These are phyloP conservation scores for Ascochyta clinopodiicola DNA, from an alignment of 2,329 filamentous ascomycete genomes.

Conservation along the genomic window DNA sequence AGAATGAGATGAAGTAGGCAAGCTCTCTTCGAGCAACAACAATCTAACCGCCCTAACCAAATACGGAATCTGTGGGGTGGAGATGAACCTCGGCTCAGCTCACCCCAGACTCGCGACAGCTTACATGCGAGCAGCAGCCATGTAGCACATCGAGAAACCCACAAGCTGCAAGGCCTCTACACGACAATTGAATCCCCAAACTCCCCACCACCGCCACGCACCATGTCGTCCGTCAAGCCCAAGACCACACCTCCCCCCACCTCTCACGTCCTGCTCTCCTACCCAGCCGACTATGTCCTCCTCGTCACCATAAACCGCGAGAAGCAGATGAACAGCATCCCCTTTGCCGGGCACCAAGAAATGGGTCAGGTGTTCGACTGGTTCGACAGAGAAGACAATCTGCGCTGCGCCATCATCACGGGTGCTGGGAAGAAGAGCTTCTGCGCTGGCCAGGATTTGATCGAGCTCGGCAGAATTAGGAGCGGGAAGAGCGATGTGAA, in stretches of 20 bases:
- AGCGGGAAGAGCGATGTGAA: conserved; percentile 31
- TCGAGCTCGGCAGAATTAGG: conserved; percentile 50
- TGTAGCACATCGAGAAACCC: conserved; percentile 7
- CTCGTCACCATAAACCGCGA: conserved; percentile 62
- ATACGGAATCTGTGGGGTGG: not conserved
- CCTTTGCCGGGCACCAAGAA: conserved; percentile 55
- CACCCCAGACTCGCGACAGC: conserved; percentile 6
- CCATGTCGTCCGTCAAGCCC: conserved; percentile 37
- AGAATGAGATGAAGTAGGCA: too few relatives aligned
- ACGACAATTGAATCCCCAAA: not conserved
- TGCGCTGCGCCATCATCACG: conserved; percentile 57
- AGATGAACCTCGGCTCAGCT: conserved; percentile 13
- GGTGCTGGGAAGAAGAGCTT: conserved; percentile 62
- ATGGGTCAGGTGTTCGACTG: conserved; percentile 59
- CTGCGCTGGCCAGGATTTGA: conserved; percentile 63
- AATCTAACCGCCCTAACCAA: not conserved
- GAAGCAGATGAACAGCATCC: conserved; percentile 55
- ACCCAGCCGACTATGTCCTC: conserved; percentile 57
- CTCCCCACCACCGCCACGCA: not conserved
- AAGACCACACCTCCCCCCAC: conserved; percentile 41
- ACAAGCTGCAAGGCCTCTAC: not conserved
- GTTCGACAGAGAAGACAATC: conserved; percentile 60
- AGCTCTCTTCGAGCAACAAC: too few relatives aligned
- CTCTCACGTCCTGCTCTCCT: conserved; percentile 50
- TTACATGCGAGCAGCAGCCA: conserved; percentile 6